phyloP scores from a whole-genome alignment of 306 rosid genomes.

The Inga laurina region DNA sequence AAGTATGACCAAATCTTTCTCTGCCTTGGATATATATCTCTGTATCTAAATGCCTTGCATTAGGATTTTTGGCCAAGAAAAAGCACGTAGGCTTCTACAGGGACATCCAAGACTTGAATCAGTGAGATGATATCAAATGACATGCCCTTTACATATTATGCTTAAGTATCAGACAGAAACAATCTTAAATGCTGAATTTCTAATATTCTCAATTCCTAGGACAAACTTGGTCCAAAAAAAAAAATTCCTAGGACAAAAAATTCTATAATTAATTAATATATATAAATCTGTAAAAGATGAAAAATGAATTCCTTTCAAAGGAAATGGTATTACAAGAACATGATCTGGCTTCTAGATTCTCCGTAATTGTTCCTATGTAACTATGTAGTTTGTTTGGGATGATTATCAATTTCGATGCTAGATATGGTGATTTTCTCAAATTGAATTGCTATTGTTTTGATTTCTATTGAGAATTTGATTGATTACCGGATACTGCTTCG shows the following conservation, averaged over 20 bases:
- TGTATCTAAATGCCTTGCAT: too few species aligned
- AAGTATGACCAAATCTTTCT: too few species aligned
- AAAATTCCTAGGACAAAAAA: too few species aligned
- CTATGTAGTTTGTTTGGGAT: constrained; percentile 39
- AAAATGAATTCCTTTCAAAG: background rate
- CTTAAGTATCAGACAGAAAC: too few species aligned
- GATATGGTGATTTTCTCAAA: too few species aligned
- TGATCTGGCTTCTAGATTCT: constrained; percentile 46
- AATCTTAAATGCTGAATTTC: too few species aligned
- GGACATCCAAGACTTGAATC: background rate
- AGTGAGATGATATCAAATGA: background rate
- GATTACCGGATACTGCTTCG: too few species aligned
- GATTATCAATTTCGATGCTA: constrained; percentile 38
- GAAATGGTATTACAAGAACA: constrained; percentile 43
- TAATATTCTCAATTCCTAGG: too few species aligned
- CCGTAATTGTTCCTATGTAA: constrained; percentile 37
- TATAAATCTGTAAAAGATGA: background rate
- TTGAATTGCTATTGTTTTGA: background rate
- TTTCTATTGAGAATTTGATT: background rate
- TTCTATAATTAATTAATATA: background rate
- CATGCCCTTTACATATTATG: background rate
- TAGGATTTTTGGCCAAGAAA: too few species aligned
- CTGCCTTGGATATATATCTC: too few species aligned
- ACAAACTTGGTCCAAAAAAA: too few species aligned
- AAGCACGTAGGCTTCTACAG: too few species aligned